Evolutionary conservation across 139 green algal genomes (phyloP).

Genomic region (Astrephomene gubernaculifera): DNA sequence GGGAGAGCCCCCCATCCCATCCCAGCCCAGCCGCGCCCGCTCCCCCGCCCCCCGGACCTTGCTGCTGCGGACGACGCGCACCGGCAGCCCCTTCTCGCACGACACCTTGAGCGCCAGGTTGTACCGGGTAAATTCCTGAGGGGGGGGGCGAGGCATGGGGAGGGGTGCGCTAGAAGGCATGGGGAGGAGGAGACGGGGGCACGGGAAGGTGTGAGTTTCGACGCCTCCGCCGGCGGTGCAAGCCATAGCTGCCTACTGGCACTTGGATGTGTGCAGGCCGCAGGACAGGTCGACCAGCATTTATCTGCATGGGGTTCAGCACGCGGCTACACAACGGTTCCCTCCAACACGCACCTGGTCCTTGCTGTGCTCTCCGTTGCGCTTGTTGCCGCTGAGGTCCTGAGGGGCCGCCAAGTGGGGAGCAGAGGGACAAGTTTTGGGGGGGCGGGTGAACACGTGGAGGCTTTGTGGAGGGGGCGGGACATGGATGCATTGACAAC

Average conservation of each 20-base stretch:
- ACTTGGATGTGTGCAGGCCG: too few relatives aligned
- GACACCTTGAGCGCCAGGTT: slow-evolving; percentile 92
- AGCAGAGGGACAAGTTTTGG: background rate
- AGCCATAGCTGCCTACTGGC: too few relatives aligned
- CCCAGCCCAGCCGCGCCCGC: too few relatives aligned
- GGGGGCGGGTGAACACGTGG: background rate
- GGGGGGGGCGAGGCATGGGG: slow-evolving; percentile 67
- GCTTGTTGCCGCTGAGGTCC: slow-evolving; percentile 98
- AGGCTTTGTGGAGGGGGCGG: background rate
- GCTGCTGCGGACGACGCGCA: slow-evolving; percentile 91
- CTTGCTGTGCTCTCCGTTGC: slow-evolving; percentile 78
- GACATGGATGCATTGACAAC: too few relatives aligned
- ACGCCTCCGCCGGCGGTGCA: too few relatives aligned
- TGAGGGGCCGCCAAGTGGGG: background rate
- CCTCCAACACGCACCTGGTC: slow-evolving; percentile 6
- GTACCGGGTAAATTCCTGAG: slow-evolving; percentile 88
- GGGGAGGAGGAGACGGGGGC: background rate
- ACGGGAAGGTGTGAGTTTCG: too few relatives aligned
- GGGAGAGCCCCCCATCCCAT: background rate
- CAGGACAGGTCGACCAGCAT: too few relatives aligned
- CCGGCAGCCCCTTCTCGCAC: slow-evolving; percentile 87
- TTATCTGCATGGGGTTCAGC: too few relatives aligned
- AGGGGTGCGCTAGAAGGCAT: background rate
- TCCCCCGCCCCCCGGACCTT: slow-evolving; percentile 42
- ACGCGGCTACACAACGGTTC: too few relatives aligned